phyloP scores from a whole-genome alignment of 1,284 basidiomycete species.

The Cutaneotrichosporon sp. region DNA sequence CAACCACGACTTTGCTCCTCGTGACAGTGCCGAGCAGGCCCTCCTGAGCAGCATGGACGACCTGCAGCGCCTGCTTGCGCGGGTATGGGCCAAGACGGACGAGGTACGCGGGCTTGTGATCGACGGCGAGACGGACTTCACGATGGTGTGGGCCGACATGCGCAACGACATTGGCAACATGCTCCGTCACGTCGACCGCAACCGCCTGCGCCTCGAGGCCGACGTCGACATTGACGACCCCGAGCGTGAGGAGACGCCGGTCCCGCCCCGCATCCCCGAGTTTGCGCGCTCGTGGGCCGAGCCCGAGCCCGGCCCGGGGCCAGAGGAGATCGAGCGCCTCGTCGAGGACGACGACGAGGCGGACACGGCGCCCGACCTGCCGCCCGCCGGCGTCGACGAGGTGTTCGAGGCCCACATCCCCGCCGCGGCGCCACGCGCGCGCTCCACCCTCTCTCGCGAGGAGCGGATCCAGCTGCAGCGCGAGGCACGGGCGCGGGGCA shows the following conservation, averaged over 20 bases:
- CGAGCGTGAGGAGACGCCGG: constrained; percentile 10
- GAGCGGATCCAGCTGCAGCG: constrained; percentile 39
- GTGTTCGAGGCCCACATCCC: constrained; percentile 33
- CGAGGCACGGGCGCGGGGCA: constrained; percentile 35
- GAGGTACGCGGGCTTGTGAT: constrained; percentile 14
- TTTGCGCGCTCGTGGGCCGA: constrained; percentile 35
- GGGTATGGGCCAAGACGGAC: constrained; percentile 21
- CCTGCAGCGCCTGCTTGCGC: constrained; percentile 23
- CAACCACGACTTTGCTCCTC: constrained; percentile 19
- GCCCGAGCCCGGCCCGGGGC: constrained; percentile 7
- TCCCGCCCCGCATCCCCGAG: constrained; percentile 21
- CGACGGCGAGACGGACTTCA: constrained; percentile 6
- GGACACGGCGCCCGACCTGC: constrained; percentile 18
- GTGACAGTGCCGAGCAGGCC: constrained; percentile 18
- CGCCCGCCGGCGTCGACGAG: constrained; percentile 38
- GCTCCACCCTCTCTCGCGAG: constrained; percentile 31
- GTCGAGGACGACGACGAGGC: constrained; percentile 6
- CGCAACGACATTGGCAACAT: constrained; percentile 25
- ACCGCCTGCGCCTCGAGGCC: constrained; percentile 14
- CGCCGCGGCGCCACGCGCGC: not conserved
- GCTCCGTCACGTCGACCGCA: constrained; percentile 24
- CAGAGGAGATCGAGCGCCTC: constrained; percentile 18
- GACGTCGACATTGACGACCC: constrained; percentile 8
- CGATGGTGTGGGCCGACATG: constrained; percentile 18
- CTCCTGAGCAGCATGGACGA: constrained; percentile 21